Percentiles rank a stretch among this genome's conserved stretches.
These are phyloP conservation scores for Trichoderma endophyticum DNA, from an alignment of 2,329 filamentous ascomycete genomes.

Conservation along the genomic window DNA sequence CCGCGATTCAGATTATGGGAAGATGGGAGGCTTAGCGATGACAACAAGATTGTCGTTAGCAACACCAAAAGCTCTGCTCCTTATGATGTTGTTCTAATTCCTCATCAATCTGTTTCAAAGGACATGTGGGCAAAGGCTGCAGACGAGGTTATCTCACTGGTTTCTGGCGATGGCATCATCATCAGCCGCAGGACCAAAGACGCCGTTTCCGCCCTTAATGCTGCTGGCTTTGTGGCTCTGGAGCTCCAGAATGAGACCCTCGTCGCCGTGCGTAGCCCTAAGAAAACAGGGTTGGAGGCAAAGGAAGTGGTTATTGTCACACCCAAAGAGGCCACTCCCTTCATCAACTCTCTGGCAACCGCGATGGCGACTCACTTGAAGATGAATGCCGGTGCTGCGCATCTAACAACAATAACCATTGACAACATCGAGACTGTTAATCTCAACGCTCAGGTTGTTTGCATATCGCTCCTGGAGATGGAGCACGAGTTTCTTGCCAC, in stretches of 20 bases:
- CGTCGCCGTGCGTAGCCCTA: not conserved
- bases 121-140: not conserved
- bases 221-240: not conserved
- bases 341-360: not conserved
- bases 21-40: not conserved
- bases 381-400: not conserved
- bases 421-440: not conserved
- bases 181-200: not conserved
- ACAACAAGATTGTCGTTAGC: not conserved
- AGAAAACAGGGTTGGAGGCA: not conserved
- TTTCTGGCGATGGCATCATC: not conserved
- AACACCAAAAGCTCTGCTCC: not conserved
- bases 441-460: not conserved
- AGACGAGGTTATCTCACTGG: not conserved
- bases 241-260: not conserved
- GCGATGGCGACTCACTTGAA: not conserved
- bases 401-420: not conserved
- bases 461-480: slow-evolving; percentile 1
- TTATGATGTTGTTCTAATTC: not conserved
- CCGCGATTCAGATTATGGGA: not conserved
- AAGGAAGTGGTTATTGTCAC: not conserved
- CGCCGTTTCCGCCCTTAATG: not conserved
- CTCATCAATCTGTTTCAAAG: not conserved
- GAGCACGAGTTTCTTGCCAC: slow-evolving; percentile 1
- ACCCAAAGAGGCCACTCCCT: not conserved